Evolutionary conservation across 2,329 filamentous ascomycete genomes (phyloP).

Genomic region (Elsinoe australis): DNA sequence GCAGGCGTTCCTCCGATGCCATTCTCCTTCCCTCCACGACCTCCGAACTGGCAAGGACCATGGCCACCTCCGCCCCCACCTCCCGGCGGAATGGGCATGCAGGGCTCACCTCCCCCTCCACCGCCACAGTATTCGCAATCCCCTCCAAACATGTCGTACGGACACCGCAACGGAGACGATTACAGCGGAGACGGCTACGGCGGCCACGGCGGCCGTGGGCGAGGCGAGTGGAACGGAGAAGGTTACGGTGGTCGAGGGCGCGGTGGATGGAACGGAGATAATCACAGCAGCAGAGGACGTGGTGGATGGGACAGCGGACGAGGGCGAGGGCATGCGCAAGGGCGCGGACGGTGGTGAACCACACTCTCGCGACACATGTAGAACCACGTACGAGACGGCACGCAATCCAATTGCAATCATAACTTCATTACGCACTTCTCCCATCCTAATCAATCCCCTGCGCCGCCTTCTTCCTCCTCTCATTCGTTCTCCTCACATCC

Average conservation of each 20-base stretch:
- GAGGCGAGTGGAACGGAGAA: no score
- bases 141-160: neutral
- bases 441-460: conserved; percentile 14
- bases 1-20: neutral
- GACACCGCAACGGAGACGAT: neutral
- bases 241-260: no score
- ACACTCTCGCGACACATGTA: no score
- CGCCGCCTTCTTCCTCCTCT: conserved; percentile 30
- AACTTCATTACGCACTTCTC: neutral
- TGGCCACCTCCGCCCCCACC: conserved; percentile 5
- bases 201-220: neutral
- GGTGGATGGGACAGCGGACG: no score
- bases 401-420: no score
- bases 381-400: no score
- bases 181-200: neutral
- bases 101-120: conserved; percentile 6
- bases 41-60: conserved; percentile 28
- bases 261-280: no score
- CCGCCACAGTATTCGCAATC: neutral
- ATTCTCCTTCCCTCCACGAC: conserved; percentile 1
- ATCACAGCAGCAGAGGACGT: no score
- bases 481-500: conserved; percentile 34
- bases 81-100: neutral
- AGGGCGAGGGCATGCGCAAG: no score
- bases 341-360: no score